These are phyloP conservation scores for Tanacetum coccineum DNA, from an alignment of 129 eudicot genomes.

Conservation along the genomic window DNA sequence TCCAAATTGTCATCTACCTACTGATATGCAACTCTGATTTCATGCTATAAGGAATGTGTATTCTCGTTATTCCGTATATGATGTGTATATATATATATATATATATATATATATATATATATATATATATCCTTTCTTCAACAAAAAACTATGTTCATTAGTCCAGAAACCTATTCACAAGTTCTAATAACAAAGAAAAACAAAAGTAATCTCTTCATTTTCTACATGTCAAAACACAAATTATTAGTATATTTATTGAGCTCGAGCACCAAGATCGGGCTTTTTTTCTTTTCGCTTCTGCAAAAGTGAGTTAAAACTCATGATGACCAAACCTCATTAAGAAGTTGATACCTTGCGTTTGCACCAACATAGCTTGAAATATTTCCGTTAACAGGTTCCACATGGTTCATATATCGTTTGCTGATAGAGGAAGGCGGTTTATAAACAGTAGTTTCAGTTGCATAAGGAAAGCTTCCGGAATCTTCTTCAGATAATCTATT, in stretches of 20 bases:
- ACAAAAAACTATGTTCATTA: conserved; percentile 2
- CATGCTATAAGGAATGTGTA: no score
- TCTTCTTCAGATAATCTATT: conserved; percentile 45
- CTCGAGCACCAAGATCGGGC: background rate
- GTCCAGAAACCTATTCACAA: conserved; percentile 28
- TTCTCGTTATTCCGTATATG: background rate
- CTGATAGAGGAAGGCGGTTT: conserved; percentile 48
- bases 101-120: no score
- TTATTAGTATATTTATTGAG: conserved; percentile 12
- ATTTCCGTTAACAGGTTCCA: conserved; percentile 40
- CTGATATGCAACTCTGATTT: background rate
- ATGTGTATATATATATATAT: no score
- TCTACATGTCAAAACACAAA: conserved; percentile 17
- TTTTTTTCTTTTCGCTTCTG: conserved; percentile 10
- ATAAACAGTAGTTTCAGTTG: conserved; percentile 48
- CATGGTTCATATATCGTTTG: conserved; percentile 69
- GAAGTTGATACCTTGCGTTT: conserved; percentile 68
- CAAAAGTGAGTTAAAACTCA: conserved; percentile 24
- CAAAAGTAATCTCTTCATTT: conserved; percentile 16
- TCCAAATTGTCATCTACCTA: background rate
- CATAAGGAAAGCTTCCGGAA: conserved; percentile 44
- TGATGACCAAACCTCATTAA: conserved; percentile 72
- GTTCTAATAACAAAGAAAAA: background rate
- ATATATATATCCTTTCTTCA: conserved; percentile 12
- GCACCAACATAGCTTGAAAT: conserved; percentile 28